phyloP scores from a whole-genome alignment of 2,329 filamentous ascomycete species.

The Fusarium dimerum region DNA sequence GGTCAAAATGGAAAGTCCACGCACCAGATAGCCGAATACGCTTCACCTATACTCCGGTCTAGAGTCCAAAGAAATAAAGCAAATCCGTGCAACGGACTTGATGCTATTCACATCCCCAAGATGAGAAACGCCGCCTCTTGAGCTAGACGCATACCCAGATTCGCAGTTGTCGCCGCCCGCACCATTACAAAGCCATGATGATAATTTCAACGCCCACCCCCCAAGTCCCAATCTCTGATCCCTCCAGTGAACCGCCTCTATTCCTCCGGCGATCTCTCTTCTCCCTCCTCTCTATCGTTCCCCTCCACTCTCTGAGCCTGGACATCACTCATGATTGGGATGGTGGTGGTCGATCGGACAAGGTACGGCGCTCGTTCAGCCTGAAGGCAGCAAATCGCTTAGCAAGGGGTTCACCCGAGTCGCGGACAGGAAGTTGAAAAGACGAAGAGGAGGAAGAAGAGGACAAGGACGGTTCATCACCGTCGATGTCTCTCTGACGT shows the following conservation, averaged over 20 bases:
- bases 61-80: not conserved
- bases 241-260: slow-evolving; percentile 1
- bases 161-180: not conserved
- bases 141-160: not conserved
- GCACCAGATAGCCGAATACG: not conserved
- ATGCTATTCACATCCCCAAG: not conserved
- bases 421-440: slow-evolving; percentile 31
- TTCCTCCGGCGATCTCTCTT: not conserved
- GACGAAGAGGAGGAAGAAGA: slow-evolving; percentile 29
- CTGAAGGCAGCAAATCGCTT: slow-evolving; percentile 68
- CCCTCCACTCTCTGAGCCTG: slow-evolving; percentile 1
- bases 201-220: not conserved
- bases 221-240: not conserved
- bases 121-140: slow-evolving; percentile 7
- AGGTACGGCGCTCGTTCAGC: slow-evolving; percentile 49
- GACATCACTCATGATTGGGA: slow-evolving; percentile 21
- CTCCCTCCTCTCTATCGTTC: not conserved
- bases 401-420: slow-evolving; percentile 58
- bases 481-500: slow-evolving; percentile 49
- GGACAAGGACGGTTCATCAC: slow-evolving; percentile 29
- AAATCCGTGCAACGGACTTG: not conserved
- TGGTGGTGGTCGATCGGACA: slow-evolving; percentile 24
- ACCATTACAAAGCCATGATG: not conserved
- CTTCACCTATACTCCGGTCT: not conserved
- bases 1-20: not conserved